Base-by-base conservation (phyloP, 1,284 basidiomycete genomes). In the Tranzscheliella williamsii region DNA sequence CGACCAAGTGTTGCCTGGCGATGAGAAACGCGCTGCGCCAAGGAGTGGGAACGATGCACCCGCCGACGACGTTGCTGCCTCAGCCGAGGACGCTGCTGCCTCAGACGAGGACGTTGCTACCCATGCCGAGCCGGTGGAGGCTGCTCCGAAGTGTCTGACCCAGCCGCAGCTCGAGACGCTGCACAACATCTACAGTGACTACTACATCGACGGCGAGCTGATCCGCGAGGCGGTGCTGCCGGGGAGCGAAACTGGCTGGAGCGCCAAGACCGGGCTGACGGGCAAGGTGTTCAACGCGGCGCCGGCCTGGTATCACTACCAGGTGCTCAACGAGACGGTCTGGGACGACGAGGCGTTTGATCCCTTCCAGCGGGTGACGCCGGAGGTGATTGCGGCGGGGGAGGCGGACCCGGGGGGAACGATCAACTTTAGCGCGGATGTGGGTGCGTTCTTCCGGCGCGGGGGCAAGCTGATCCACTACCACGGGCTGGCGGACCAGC, bases 391-490 rank as follows among this genome's bases (percentile, higher is more conserved):
- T 33, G 7, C 21, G 15, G 18, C 31, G 17, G 63, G 66, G 7
- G 11, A n/a, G 12, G 24, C 21, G 13, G 47, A 69, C 31, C 49
- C 64, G 3, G 62, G 62, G 3, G 49, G 51, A 13, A 54, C 53
- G 12, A 58, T 43, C 27, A 55, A 39, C 9, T 52, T 41, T 35
- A 52, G 56, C 22, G 50, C 76, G 4, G 70, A 79, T 46, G 50
- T 79, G 32, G 66, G 52, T 2, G 52, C 66, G 2, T 79, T 75
- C 61, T 73, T 73, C 13, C 58, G 65, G 8, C 41, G 53, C 1
- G 42, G 56, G n/a, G 76, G 64, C 31, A 79, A 76, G 63, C 65
- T 78, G 8, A 47, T 76, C 24, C 78, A 79, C 35, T 79, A 77
- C 39, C 75, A 79, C 41, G 69, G 72, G 16, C 71, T 67, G 45